A percentile compares a stretch with the other conserved stretches of the same genome.
Evolutionary conservation across 2,329 filamentous ascomycete genomes (phyloP).

Genomic region (Aureobasidium leucospermi): DNA sequence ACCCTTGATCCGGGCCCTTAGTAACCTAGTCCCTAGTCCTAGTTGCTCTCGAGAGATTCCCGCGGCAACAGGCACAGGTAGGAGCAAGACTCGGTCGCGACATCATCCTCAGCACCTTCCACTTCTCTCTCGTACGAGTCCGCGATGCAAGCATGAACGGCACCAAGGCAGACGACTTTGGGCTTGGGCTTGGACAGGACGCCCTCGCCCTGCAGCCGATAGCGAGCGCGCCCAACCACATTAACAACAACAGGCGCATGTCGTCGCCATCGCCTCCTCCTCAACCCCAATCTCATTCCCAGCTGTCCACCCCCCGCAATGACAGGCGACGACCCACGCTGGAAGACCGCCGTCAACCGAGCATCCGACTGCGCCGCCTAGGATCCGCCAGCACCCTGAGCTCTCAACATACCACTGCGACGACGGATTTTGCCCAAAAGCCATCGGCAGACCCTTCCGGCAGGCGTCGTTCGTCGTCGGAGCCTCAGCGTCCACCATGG

Average conservation of each 20-base stretch:
- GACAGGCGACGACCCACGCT: conserved; percentile 3
- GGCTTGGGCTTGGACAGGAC: neutral
- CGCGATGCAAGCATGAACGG: conserved; percentile 4
- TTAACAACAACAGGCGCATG: neutral
- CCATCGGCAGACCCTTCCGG: neutral
- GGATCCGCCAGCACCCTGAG: conserved; percentile 8
- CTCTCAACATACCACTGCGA: neutral
- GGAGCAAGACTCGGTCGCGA: neutral
- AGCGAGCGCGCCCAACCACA: neutral
- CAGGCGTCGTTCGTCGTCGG: conserved; percentile 9
- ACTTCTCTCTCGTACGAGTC: too few species aligned
- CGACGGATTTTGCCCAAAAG: conserved; percentile 2
- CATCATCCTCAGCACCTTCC: neutral
- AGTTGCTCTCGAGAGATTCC: neutral
- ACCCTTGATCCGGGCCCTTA: neutral
- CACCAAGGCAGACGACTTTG: neutral
- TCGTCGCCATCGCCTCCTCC: neutral
- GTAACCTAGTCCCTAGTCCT: neutral
- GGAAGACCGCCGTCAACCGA: conserved; percentile 10
- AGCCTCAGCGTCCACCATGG: conserved; percentile 9
- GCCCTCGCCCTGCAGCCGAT: conserved; percentile 5
- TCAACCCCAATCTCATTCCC: neutral
- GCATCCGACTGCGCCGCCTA: conserved; percentile 12
- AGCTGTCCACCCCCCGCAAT: neutral
- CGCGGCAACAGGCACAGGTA: neutral